Evolutionary conservation across 1,284 basidiomycete genomes (phyloP), one percentile per base, ranked within the genome.

Genomic region (Psilocybe mexicana): DNA sequence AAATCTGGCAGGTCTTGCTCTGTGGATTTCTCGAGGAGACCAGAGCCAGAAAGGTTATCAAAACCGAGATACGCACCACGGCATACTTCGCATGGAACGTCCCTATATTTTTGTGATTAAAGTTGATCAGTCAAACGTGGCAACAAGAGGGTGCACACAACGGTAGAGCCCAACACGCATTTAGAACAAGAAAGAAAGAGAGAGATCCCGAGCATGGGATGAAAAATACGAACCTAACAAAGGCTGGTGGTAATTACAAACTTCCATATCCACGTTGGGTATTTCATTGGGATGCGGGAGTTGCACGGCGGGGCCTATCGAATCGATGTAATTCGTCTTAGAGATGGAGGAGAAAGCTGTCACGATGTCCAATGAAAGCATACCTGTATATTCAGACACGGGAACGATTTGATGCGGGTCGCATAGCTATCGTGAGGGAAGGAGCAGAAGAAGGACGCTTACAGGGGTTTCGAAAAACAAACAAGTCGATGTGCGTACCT

Each of bases 241-340:
- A 6, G 57, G 57, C 49, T 58, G 57, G 14, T 58, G 57, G n/a
- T 58, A 58, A 38, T 58, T 58, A 46, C 57, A 58, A 2, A 58
- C 57, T 38, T 58, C 57, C 18, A 58, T n/a, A 30, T 58, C 57
- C 6, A 58, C 53, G 46, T 54, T 38, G 8, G 57, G 57, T 23
- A 58, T 50, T n/a, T 58, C 52, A 6, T 54, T 30, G 4, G 57
- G 57, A 25, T 48, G 40, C 8, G 57, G 57, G 12, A 33, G 30
- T 6, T 8, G 30, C 5, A 33, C 30, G 8, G 30, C 30, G 5
- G 30, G 30, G 8, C 30, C 30, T 33, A 33, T 33, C 30, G 30
- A 18, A 18, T 18, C 18, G 18, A 18, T 18, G 18, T 18, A 5
- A 24, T 30, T 6, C 26, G 23, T 18, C 10, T 4, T 2, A 35